A percentile compares a stretch with the other conserved stretches of the same genome.
phyloP scores from a whole-genome alignment of 257 asterid genomes.

The Salvia splendens region DNA sequence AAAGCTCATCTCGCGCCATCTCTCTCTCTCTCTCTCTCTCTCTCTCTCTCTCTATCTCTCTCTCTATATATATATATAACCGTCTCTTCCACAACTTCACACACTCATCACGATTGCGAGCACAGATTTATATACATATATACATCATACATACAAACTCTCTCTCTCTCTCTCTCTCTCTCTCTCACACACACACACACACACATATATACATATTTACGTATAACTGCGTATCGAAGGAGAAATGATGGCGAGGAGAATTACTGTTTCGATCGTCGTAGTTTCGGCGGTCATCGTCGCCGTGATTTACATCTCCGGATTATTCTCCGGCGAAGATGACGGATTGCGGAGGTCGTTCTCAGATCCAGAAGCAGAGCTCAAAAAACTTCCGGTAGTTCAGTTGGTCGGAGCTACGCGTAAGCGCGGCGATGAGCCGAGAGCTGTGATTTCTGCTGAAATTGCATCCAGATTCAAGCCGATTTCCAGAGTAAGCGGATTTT shows the following conservation, averaged over 20 bases:
- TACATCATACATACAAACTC: too few species aligned
- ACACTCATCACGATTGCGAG: constrained; percentile 32
- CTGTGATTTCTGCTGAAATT: constrained; percentile 42
- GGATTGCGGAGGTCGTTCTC: constrained; percentile 29
- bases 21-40: constrained; percentile 27
- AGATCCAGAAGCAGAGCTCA: constrained; percentile 26
- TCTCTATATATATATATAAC: constrained; percentile 35
- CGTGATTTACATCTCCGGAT: constrained; percentile 27
- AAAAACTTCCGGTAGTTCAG: constrained; percentile 30
- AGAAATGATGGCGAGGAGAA: constrained; percentile 27
- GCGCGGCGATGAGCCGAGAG: constrained; percentile 35
- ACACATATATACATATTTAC: not conserved
- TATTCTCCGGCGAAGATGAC: constrained; percentile 24
- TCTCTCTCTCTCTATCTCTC: not conserved
- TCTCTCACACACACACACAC: not conserved
- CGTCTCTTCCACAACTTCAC: constrained; percentile 46
- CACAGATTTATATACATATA: not conserved
- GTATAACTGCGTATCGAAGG: constrained; percentile 8
- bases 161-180: too few species aligned
- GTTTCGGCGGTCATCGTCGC: constrained; percentile 35
- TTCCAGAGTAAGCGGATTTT: constrained; percentile 30
- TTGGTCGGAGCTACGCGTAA: constrained; percentile 36
- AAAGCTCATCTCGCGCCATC: constrained; percentile 9
- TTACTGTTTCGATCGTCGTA: constrained; percentile 15
- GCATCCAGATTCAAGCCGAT: constrained; percentile 41